Evolutionary conservation across 345 rosid genomes (phyloP).

Genomic region (Streptanthus diversifolius): DNA sequence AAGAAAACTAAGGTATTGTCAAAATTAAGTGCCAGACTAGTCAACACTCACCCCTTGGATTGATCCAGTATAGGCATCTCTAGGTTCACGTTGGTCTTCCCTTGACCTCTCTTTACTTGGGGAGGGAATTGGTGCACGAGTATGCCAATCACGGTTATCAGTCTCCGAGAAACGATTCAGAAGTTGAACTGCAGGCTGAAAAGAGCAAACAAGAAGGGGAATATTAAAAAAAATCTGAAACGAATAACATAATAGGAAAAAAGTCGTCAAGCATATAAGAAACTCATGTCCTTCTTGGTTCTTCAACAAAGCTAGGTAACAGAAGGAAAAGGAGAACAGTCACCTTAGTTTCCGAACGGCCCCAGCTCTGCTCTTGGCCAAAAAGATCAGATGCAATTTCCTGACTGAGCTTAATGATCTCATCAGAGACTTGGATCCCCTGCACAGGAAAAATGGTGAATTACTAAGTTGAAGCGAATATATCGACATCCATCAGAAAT

Average conservation of each 20-base stretch:
- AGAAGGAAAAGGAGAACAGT: slow-evolving; percentile 24
- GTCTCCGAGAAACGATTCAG: slow-evolving; percentile 69
- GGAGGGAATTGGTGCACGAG: slow-evolving; percentile 53
- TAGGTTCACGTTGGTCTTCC: slow-evolving; percentile 51
- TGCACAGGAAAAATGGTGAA: slow-evolving; percentile 14
- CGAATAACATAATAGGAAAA: neutral
- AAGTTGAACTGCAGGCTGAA: slow-evolving; percentile 48
- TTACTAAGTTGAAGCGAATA: neutral
- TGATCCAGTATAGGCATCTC: slow-evolving; percentile 43
- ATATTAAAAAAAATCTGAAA: neutral
- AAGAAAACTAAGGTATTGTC: neutral
- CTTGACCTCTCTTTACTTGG: slow-evolving; percentile 71
- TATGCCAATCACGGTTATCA: slow-evolving; percentile 93
- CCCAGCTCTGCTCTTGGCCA: slow-evolving; percentile 79
- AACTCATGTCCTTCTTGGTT: neutral
- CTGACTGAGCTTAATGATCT: slow-evolving; percentile 55
- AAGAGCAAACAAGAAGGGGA: slow-evolving; percentile 5
- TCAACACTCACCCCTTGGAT: slow-evolving; percentile 49
- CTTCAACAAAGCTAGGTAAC: neutral
- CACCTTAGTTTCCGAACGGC: slow-evolving; percentile 58
- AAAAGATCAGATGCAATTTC: slow-evolving; percentile 71
- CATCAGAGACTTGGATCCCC: slow-evolving; percentile 54
- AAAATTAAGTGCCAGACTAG: neutral
- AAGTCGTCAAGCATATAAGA: neutral
- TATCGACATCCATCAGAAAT: neutral